Base-by-base conservation (phyloP, 2,329 filamentous ascomycete genomes). In the Penicillium sp. region DNA sequence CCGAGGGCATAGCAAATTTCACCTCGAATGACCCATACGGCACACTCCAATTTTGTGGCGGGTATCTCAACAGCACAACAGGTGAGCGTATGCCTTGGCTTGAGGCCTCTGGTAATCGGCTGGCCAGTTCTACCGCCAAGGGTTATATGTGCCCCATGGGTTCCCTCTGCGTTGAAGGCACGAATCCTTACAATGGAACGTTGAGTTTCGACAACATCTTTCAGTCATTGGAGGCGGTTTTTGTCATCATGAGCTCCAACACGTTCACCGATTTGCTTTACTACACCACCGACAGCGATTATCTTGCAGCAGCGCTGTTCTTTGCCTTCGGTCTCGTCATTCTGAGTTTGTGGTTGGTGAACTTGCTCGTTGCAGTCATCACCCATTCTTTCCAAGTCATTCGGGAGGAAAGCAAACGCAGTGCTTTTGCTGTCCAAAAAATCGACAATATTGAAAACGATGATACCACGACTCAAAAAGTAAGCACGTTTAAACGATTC, bases 301-400 rank as follows among this genome's bases (percentile, higher is more conserved):
- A 96, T 68, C 83, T 96, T 7, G 84, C 90, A 16, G 87, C 92
- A 4, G 91, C 93, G 1, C 79, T 98, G 3, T 99, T 86, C 73
- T 89, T 87, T 61, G 84, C 84, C 42, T 78, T 79, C 55, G 86
- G 82, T 1, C 93, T 96, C 71, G 87, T 99, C 68, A 91, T 99
- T 62, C 85, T 99, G 82, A 95, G 91, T 79, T 82, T 99, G 49
- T 99, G 95, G 95, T 84, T 99, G 68, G 92, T 96, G 62, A 98
- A 97, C 73, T 84, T 99, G 76, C 76, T 89, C 47, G 96, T 99
- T 69, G 95, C 95, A 3, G 95, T 99, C 68, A 99, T 99, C 71
- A 99, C 95, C 0, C 96, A 95, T 5, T 97, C 93, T 1, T 99
- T 99, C 70, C 95, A 99, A 72, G 90, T 99, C 63, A 99, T 99